These are phyloP conservation scores for Debaryomyces singareniensis DNA, from an alignment of 1,139 yeast genomes.

Conservation along the genomic window DNA sequence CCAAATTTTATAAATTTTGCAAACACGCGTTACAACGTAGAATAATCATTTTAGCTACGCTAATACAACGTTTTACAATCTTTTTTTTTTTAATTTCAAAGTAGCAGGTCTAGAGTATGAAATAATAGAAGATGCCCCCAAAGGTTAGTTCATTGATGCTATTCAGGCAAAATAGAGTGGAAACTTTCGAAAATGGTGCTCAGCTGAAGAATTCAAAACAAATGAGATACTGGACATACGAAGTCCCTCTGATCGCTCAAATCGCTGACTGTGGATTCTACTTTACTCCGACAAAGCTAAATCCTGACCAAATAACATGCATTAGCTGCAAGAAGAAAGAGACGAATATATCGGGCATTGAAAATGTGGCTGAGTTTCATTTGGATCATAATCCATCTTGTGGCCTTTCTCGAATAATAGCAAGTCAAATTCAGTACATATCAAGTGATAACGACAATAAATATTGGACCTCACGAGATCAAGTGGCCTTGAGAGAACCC, in stretches of 20 bases:
- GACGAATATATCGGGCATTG: conserved; percentile 23
- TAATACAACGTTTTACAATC: too few species aligned
- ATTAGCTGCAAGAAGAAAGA: conserved; percentile 50
- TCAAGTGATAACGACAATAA: conserved; percentile 8
- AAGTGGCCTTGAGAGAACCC: conserved; percentile 21
- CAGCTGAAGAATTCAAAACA: conserved; percentile 8
- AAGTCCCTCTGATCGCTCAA: conserved; percentile 9
- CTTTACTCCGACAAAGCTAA: conserved; percentile 49
- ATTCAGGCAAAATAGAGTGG: conserved; percentile 6
- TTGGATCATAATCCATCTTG: conserved; percentile 41
- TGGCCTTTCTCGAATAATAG: conserved; percentile 30
- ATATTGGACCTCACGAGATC: conserved; percentile 16
- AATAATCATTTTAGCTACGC: too few species aligned
- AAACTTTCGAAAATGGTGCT: conserved; percentile 7
- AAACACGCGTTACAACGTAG: too few species aligned
- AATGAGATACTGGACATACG: conserved; percentile 13
- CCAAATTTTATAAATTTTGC: too few species aligned
- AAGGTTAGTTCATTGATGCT: conserved; percentile 7
- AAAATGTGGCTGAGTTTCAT: conserved; percentile 39
- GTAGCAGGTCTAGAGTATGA: not conserved
- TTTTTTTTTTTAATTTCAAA: too few species aligned
- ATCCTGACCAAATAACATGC: conserved; percentile 51
- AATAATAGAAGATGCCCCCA: conserved; percentile 6
- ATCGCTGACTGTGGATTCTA: conserved; percentile 64
- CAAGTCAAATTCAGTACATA: conserved; percentile 13